Evolutionary conservation across 140 eudicot species (phyloP), one percentile per base, ranked within the genome.

Genomic region (Flaveria floridana): DNA sequence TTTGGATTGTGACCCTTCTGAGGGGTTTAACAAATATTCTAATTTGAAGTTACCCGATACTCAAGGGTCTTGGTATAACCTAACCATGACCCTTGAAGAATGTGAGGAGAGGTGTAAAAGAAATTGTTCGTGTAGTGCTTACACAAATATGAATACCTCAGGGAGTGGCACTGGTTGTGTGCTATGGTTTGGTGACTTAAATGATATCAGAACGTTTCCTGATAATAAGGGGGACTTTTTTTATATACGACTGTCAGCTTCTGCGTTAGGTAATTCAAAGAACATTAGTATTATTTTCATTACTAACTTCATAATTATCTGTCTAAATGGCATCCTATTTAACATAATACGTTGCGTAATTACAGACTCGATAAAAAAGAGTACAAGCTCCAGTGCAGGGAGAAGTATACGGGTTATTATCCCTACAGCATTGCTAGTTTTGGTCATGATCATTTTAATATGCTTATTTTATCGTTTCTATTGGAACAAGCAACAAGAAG

Each of bases 11-110:
- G n/a, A 21, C 14, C 8, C n/a, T 10, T 78, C 63, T 10, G 91
- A 84, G 21, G 86, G 81, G 21, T 87, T 87, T 28, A 26, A 65
- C 2, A 84, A 26, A 61, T 73, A 55, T 71, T 18, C 80, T 1
- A 80, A 81, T 3, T 1, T 76, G 18, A 87, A 87, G 72, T 56
- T 84, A 76, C 92, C 89, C 0, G 92, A 87, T 76, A 82, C 85
- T 4, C 52, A 18, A 3, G n/a, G 51, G 13, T 78, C 87, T 7
- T 73, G 76, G 87, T 79, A 75, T 14, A 82, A 68, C 39, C 44
- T 3, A 42, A 82, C 71, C 53, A 77, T 78, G 80, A 68, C 57
- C 65, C 63, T 75, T 10, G 78, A 0, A 2, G 71, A 65, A 16
- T 65, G 71, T 65, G 8, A 16, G 52, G 9, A 39, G n/a, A 65